These are phyloP conservation scores for Eucalyptus cloeziana DNA, from an alignment of 345 rosid genomes.

Conservation along the genomic window DNA sequence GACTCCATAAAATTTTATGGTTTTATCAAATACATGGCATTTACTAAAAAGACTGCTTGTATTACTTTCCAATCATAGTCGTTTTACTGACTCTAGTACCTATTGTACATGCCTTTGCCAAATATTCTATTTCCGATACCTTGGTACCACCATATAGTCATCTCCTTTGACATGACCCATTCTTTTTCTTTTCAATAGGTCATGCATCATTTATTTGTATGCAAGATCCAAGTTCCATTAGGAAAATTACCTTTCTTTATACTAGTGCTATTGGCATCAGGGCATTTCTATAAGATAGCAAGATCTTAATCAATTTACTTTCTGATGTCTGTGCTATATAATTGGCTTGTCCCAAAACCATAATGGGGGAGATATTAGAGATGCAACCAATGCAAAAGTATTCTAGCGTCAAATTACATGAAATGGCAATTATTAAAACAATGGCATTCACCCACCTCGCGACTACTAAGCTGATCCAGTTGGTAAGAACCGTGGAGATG, in stretches of 20 bases:
- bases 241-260: not conserved
- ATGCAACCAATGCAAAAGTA: not conserved
- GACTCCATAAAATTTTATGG: not conserved
- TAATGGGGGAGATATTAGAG: not conserved
- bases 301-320: not conserved
- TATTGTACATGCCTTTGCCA: not conserved
- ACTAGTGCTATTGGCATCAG: not conserved
- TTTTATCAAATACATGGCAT: not conserved
- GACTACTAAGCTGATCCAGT: conserved; percentile 74
- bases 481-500: conserved; percentile 88
- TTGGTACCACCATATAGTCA: not conserved
- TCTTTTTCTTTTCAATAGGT: not conserved
- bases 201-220: not conserved
- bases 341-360: not conserved
- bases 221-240: not conserved
- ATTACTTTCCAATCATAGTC: not conserved
- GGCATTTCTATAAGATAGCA: not conserved
- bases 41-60: not conserved
- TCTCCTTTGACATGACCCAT: not conserved
- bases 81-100: not conserved
- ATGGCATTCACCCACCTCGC: conserved; percentile 58
- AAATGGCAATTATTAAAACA: not conserved
- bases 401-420: not conserved
- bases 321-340: not conserved
- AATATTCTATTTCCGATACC: not conserved